Base-by-base conservation (phyloP, 352 stramenopile species). In the Pythium sp. region DNA sequence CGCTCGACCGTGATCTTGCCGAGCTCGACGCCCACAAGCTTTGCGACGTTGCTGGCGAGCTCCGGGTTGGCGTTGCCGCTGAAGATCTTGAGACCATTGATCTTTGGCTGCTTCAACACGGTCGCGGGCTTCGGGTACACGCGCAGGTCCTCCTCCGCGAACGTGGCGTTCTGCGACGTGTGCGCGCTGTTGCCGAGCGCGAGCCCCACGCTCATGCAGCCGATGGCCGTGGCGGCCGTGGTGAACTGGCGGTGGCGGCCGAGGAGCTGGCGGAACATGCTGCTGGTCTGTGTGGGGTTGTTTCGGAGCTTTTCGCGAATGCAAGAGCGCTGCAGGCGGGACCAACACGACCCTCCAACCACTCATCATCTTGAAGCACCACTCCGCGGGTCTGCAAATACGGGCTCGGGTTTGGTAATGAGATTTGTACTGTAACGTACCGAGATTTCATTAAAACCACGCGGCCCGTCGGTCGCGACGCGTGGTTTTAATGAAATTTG, bases 61-160 rank as follows among this genome's bases (percentile, higher is more conserved):
- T 93, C 84, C 75, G 97, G 91, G 82, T 99, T 99, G 56, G 97
- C 96, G 73, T 99, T 99, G 61, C 98, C 98, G 66, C 89, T 97
- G 76, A 99, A 99, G 67, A 99, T 91, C 81, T 99, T 99, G 67
- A 99, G 80, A 1, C 89, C 87, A 65, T 95, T 95, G 73, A 94
- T 92, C 79, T 96, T 96, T 56, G 86, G 87, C 73, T 94, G 84
- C 79, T 96, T 96, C 60, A 80, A 77, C 34, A 91, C 84, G 38
- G 81, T 80, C 65, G 82, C 74, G 18, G 86, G 70, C 26, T 79
- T 73, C 43, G 83, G 86, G 59, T 79, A 84, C 65, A 70, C 59
- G 41, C 66, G 49, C 36, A 67, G 28, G 32, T 82, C 77, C 55
- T 92, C 83, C 62, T 93, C 81, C 2, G 82, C 73, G 38, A 74